Evolutionary conservation across 2,329 filamentous ascomycete species (phyloP).

Genomic region (Colletotrichum eleusines): DNA sequence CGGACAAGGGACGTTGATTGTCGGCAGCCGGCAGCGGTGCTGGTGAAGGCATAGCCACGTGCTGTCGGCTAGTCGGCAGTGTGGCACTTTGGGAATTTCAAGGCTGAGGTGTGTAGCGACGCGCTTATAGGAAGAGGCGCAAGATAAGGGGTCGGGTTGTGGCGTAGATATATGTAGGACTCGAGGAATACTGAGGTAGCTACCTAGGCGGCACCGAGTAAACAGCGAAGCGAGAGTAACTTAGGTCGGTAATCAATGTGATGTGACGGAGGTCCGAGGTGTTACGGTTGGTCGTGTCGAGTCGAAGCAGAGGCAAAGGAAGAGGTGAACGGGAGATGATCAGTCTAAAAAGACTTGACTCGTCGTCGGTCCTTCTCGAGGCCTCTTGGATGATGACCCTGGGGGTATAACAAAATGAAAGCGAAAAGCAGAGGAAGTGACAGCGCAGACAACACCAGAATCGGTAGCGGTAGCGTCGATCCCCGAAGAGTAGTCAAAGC

Average conservation of each 20-base stretch:
- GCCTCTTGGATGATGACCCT: background rate
- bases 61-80: conserved; percentile 5
- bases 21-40: conserved; percentile 18
- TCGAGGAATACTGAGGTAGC: background rate
- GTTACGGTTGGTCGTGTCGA: background rate
- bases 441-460: conserved; percentile 18
- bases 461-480: conserved; percentile 39
- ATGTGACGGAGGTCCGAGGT: conserved; percentile 3
- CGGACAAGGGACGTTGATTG: conserved; percentile 50
- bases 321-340: background rate
- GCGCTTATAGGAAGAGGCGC: conserved; percentile 15
- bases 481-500: conserved; percentile 4
- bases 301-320: background rate
- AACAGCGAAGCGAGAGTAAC: background rate
- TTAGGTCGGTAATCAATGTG: conserved; percentile 7
- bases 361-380: conserved; percentile 21
- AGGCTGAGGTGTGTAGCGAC: conserved; percentile 1
- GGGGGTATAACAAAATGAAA: conserved; percentile 18
- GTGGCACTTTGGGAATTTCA: conserved; percentile 8
- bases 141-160: background rate
- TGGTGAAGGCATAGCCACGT: conserved; percentile 30
- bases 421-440: conserved; percentile 11
- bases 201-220: background rate
- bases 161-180: conserved; percentile 7
- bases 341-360: conserved; percentile 27